These are phyloP conservation scores for Penicillium egyptiacum DNA, from an alignment of 495 filamentous ascomycete genomes.

Conservation along the genomic window DNA sequence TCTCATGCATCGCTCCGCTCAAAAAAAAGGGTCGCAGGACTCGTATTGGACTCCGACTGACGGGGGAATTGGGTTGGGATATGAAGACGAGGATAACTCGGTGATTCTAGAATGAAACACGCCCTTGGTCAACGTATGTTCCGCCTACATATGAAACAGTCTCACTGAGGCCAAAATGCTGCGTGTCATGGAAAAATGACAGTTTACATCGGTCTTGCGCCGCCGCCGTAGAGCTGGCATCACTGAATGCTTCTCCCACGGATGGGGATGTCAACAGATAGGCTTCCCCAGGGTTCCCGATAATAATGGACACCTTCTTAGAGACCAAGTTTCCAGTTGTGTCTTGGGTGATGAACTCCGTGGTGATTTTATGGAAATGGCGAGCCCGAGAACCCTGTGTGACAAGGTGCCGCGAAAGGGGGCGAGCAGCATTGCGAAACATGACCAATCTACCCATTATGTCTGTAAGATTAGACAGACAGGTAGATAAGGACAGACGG, in stretches of 20 bases:
- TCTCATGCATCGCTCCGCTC: slow-evolving; percentile 33
- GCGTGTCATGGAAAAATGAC: slow-evolving; percentile 35
- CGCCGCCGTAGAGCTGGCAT: slow-evolving; percentile 27
- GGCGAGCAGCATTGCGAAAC: slow-evolving; percentile 22
- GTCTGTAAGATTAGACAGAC: too few relatives aligned
- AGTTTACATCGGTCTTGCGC: slow-evolving; percentile 33
- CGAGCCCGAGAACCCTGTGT: slow-evolving; percentile 17
- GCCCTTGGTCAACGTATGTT: too few relatives aligned
- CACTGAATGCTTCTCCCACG: slow-evolving; percentile 29
- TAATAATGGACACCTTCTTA: slow-evolving; percentile 27
- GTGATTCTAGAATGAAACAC: slow-evolving; percentile 19
- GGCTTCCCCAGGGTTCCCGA: slow-evolving; percentile 31
- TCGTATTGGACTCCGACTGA: slow-evolving; percentile 32
- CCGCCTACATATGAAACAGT: too few relatives aligned
- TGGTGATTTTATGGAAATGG: slow-evolving; percentile 30
- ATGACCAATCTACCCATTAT: slow-evolving; percentile 8
- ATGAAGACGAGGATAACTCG: slow-evolving; percentile 36
- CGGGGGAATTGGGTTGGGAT: slow-evolving; percentile 27
- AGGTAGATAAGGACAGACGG: too few relatives aligned
- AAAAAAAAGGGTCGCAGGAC: slow-evolving; percentile 36
- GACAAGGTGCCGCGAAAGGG: slow-evolving; percentile 9
- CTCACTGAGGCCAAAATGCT: slow-evolving; percentile 33
- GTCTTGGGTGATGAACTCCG: slow-evolving; percentile 31
- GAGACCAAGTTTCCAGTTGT: slow-evolving; percentile 25
- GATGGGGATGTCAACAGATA: slow-evolving; percentile 33